Evolutionary conservation across 129 eudicot genomes (phyloP), one percentile per base, ranked within the genome.

Genomic region (Flaveria trinervia): DNA sequence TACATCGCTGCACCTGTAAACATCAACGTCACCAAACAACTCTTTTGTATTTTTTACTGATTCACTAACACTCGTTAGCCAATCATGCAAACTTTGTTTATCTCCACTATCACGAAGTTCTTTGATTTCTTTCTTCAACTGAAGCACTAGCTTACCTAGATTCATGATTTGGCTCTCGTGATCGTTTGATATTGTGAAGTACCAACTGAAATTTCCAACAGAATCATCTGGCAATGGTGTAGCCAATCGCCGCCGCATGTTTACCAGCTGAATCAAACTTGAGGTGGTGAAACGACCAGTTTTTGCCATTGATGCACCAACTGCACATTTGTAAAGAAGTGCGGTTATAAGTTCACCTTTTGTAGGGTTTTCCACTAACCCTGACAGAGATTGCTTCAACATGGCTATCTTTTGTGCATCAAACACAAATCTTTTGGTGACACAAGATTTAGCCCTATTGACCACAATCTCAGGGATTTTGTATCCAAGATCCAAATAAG

Each of bases 151-250:
- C 1, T 74, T 60, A 16, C 67, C 41, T 16, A 80, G 4, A 68
- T 17, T 54, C 60, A 54, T 54, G 60, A 54, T 3, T 5, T 54
- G 23, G 23, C 60, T 54, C 60, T 54, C 60, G 1, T 54, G 60
- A 54, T 54, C 5, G 11, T 3, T 43, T 46, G 76, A 66, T 7
- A 55, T 59, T 7, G 80, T 66, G 39, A 66, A 67, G 54, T 56
- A 74, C 84, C 80, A 80, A 43, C 71, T 22, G 30, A 74, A 80
- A 20, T 80, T 80, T 17, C 80, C 72, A 10, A 56, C 18, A 4
- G 80, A 80, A 15, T 45, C 60, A 23, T 60, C 54, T 0, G 84
- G 65, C 7, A 80, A 54, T 28, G 80, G 76, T 6, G 71, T 28
- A 12, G 48, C 41, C 43, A 74, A 20, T 13, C 62, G 78, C 15